Conservation (phyloP, 495 filamentous ascomycete species). For the Parathielavia appendiculata region DNA sequence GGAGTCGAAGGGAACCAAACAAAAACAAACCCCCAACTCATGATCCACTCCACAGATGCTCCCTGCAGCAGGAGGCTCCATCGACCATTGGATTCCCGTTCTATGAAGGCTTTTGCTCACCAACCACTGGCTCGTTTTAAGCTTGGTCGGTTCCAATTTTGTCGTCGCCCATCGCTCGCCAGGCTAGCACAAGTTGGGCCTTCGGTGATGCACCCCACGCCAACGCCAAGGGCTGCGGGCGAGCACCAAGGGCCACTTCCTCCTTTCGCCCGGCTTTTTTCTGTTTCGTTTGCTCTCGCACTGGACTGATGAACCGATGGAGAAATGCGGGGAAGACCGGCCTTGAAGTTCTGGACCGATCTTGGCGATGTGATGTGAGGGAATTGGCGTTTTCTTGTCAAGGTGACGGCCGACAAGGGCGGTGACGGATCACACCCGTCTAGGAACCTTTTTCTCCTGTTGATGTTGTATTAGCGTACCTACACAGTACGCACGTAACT, state of each 20-base stretch:
- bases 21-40: not conserved
- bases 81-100: slow-evolving; percentile 4
- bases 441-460: not conserved
- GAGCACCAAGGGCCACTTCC: not conserved
- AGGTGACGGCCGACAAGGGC: not conserved
- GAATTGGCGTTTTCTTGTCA: not conserved
- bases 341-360: slow-evolving; percentile 4
- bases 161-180: not conserved
- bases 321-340: slow-evolving; percentile 12
- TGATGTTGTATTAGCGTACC: not conserved
- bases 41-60: not conserved
- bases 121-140: slow-evolving; percentile 12
- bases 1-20: not conserved
- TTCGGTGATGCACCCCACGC: slow-evolving; percentile 15
- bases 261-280: slow-evolving; percentile 2
- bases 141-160: not conserved
- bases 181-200: slow-evolving; percentile 8
- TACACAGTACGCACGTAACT: too few species aligned
- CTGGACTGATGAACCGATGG: not conserved
- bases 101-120: not conserved
- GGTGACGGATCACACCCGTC: slow-evolving; percentile 1
- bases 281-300: not conserved
- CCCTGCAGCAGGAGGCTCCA: not conserved
- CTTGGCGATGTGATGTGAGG: slow-evolving; percentile 9
- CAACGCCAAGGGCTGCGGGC: not conserved